Evolutionary conservation across 257 asterid genomes (phyloP), one percentile per base, ranked within the genome.

Genomic region (Scutellaria baicalensis): DNA sequence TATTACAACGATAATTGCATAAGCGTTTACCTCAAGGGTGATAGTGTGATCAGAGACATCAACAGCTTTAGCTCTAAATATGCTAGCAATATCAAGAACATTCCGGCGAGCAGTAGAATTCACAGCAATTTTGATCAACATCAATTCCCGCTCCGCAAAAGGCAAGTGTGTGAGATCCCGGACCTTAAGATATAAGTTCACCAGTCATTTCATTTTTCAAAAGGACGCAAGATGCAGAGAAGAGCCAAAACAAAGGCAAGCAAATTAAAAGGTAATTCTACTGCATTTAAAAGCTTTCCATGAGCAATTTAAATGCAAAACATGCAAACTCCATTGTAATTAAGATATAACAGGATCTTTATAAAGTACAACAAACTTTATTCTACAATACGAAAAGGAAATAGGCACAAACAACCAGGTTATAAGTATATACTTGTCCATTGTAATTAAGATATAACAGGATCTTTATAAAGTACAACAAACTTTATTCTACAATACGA

Each of bases 21-120:
- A 65, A 43, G 72, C 16, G 58, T 55, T 50, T 76, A 88, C 98
- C 98, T 93, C 96, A 5, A 93, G 97, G 74, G 98, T 93, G 47
- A 93, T 88, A 47, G 98, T 93, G 82, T 93, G 98, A 79, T 88
- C 97, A 72, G 98, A 93, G 69, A 93, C 97, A 78, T 93, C 98
- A 79, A 92, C 93, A 73, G 98, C 95, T 80, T 87, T 93, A 65
- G 98, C 98, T 80, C 98, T 86, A 78, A 93, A 93, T 78, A 93
- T 93, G 82, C 98, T 93, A 38, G 98, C 98, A 74, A 93, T 93
- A 70, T 90, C 98, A 36, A 93, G 98, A 76, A 93, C 97, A 76
- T 84, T 85, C 60, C 98, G 88, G 2, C 98, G 86, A 17, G 97
- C 98, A 66, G 96, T 59, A 62, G 98, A 85, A 83, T 93, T 90